Evolutionary conservation across 768 basidiomycete species (phyloP).

Genomic region (Naganishia kalamii): DNA sequence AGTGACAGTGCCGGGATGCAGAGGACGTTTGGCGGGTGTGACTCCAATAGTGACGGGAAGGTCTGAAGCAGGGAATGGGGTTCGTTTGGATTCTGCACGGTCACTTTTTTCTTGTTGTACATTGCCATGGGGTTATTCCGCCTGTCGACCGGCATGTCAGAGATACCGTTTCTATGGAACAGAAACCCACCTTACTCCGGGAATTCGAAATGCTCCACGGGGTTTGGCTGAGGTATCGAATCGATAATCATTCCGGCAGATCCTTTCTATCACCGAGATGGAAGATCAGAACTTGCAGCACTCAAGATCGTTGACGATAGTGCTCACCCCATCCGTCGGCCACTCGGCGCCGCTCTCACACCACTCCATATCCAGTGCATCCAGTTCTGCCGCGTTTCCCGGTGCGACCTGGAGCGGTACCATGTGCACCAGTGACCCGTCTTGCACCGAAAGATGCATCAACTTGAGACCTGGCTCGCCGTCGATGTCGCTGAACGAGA

Average conservation of each 20-base stretch:
- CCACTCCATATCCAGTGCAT: slow-evolving; percentile 1
- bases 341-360: slow-evolving; percentile 6
- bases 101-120: slow-evolving; percentile 11
- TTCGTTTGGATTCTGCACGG: neutral
- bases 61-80: neutral
- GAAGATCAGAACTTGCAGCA: neutral
- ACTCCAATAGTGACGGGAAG: neutral
- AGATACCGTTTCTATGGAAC: neutral
- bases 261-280: slow-evolving; percentile 15
- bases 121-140: slow-evolving; percentile 9
- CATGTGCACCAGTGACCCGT: neutral
- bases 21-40: neutral
- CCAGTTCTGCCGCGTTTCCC: neutral
- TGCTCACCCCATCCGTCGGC: slow-evolving; percentile 3
- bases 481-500: neutral
- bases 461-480: neutral
- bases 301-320: neutral
- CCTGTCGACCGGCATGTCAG: neutral
- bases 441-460: neutral
- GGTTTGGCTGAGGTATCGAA: slow-evolving; percentile 16
- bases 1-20: slow-evolving; percentile 5
- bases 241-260: slow-evolving; percentile 21
- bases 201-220: slow-evolving; percentile 11
- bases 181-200: neutral
- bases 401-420: neutral